Percentiles rank a stretch among this genome's conserved stretches.
phyloP scores from a whole-genome alignment of 2,329 filamentous ascomycete genomes.

The Coniochaeta hoffmannii region DNA sequence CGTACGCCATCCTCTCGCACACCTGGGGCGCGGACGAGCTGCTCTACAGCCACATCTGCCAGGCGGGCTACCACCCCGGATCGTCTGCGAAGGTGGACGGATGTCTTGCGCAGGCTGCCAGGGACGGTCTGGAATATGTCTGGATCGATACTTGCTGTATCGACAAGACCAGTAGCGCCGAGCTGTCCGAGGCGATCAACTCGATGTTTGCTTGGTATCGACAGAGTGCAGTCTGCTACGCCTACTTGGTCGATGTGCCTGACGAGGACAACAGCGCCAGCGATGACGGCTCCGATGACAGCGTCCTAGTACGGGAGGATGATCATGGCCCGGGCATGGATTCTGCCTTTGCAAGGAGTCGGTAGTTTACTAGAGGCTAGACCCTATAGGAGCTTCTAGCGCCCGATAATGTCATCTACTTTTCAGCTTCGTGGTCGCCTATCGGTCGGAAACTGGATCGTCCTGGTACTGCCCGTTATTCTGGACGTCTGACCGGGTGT shows the following conservation, averaged over 20 bases:
- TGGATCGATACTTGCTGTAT: constrained; percentile 3
- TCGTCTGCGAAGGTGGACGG: neutral
- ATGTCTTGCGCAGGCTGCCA: neutral
- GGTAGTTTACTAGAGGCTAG: constrained; percentile 1
- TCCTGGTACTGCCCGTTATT: neutral
- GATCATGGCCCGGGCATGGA: neutral
- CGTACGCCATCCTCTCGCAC: neutral
- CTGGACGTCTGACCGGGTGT: neutral
- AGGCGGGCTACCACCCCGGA: neutral
- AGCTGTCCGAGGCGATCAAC: too few species aligned
- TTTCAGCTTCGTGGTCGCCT: neutral
- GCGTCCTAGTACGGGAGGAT: too few species aligned
- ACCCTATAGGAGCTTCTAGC: neutral
- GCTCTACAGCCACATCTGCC: neutral
- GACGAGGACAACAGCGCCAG: too few species aligned
- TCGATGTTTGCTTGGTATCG: constrained; percentile 2
- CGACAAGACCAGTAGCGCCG: constrained; percentile 3
- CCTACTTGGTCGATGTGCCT: neutral
- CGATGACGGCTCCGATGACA: neutral
- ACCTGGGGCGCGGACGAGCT: constrained; percentile 1
- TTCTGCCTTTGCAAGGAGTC: neutral
- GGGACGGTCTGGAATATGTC: neutral
- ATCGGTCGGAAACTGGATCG: neutral
- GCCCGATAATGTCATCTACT: neutral
- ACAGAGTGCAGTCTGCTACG: neutral